Percentiles rank a stretch among this genome's conserved stretches.
Evolutionary conservation across 257 asterid genomes (phyloP).

Genomic region (Salvia hispanica): DNA sequence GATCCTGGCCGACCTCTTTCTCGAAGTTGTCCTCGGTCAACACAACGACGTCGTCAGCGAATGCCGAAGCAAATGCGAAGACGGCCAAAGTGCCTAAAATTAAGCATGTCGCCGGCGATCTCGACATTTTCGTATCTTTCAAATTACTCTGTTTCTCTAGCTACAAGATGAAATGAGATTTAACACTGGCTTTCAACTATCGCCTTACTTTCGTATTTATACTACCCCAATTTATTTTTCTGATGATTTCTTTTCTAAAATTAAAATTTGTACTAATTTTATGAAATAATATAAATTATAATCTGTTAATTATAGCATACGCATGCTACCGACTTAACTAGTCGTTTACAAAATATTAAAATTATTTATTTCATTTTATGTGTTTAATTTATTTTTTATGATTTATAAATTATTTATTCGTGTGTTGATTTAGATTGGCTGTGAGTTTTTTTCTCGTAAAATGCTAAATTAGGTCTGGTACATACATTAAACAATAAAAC

Average conservation of each 20-base stretch:
- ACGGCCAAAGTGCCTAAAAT: constrained; percentile 40
- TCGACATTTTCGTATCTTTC: constrained; percentile 42
- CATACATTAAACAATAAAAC: too few species aligned
- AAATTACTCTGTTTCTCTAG: not conserved
- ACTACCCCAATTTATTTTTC: not conserved
- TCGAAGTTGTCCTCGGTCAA: constrained; percentile 84
- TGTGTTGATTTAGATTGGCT: too few species aligned
- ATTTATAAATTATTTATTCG: too few species aligned
- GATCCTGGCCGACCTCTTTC: constrained; percentile 86
- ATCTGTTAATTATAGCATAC: too few species aligned
- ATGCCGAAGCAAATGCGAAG: constrained; percentile 46
- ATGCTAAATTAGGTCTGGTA: too few species aligned
- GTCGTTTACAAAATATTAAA: too few species aligned
- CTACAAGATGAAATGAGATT: not conserved
- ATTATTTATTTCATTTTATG: too few species aligned
- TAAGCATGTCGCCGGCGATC: constrained; percentile 41
- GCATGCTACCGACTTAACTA: too few species aligned
- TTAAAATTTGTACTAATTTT: too few species aligned
- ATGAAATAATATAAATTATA: too few species aligned
- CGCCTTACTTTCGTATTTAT: constrained; percentile 24
- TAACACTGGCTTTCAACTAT: constrained; percentile 5
- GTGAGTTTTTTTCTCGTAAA: not conserved
- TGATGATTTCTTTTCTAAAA: too few species aligned
- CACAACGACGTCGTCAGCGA: constrained; percentile 72
- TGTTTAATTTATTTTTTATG: too few species aligned